phyloP scores from a whole-genome alignment of 1,139 yeast species.

The Arxiozyma slooffiae region DNA sequence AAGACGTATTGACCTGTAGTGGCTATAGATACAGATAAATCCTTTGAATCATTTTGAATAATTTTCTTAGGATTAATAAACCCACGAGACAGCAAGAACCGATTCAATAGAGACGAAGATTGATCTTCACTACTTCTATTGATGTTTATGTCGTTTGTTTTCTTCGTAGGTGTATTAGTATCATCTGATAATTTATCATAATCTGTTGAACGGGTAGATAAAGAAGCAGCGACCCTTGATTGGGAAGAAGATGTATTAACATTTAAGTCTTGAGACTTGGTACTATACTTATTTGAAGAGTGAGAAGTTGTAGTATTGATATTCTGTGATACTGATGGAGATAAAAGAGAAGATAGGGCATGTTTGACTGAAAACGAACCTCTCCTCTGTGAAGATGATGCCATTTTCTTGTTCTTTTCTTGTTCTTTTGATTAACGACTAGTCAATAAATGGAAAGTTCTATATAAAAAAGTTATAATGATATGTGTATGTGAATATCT shows the following conservation, averaged over 20 bases:
- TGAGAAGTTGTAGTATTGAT: constrained; percentile 1
- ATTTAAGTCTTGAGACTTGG: too few relatives aligned
- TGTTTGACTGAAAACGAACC: constrained; percentile 19
- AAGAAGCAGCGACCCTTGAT: background rate
- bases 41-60: constrained; percentile 5
- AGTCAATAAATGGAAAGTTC: too few relatives aligned
- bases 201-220: background rate
- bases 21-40: constrained; percentile 20
- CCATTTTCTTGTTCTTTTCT: background rate
- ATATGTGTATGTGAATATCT: too few relatives aligned
- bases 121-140: background rate
- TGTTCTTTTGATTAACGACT: too few relatives aligned
- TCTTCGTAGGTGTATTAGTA: background rate
- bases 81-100: constrained; percentile 15
- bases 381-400: constrained; percentile 5
- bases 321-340: background rate
- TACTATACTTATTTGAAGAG: background rate
- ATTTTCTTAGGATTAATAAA: constrained; percentile 18
- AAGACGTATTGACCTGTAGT: constrained; percentile 28
- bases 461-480: too few relatives aligned
- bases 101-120: background rate
- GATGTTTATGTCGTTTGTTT: background rate
- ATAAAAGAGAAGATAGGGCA: constrained; percentile 19
- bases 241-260: background rate
- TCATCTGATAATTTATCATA: background rate